phyloP scores from a whole-genome alignment of 1,284 basidiomycete genomes.

The Boletus semigastroideus region DNA sequence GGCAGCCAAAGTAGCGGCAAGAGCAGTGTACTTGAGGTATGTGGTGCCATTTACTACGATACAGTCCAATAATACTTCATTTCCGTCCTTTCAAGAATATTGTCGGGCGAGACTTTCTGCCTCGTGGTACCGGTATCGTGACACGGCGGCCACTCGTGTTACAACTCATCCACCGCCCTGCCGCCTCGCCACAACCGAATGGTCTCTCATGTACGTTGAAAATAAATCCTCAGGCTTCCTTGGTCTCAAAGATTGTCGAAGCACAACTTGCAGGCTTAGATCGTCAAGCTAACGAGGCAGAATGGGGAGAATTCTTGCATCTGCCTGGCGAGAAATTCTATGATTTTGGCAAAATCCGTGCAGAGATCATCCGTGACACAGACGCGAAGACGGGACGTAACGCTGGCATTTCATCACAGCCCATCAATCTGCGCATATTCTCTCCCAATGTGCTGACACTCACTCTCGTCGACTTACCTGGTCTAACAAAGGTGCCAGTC shows the following conservation, averaged over 20 bases:
- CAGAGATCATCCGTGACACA: constrained; percentile 95
- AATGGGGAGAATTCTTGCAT: constrained; percentile 99
- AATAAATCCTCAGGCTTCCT: constrained; percentile 2
- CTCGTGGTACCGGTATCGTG: constrained; percentile 97
- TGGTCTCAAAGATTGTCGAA: constrained; percentile 22
- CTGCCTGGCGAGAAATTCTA: constrained; percentile 96
- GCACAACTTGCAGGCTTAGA: constrained; percentile 52
- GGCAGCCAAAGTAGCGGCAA: constrained; percentile 87
- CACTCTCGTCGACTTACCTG: constrained; percentile 95
- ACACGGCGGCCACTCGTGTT: constrained; percentile 93
- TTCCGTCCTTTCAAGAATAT: constrained; percentile 68
- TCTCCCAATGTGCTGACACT: constrained; percentile 96
- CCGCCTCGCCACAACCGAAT: constrained; percentile 48
- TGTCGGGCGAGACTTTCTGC: constrained; percentile 95
- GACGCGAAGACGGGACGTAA: constrained; percentile 98
- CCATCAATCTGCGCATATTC: constrained; percentile 96
- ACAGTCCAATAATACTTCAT: not conserved
- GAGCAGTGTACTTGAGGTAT: constrained; percentile 83
- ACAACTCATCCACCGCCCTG: constrained; percentile 89
- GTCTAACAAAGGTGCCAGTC: constrained; percentile 94
- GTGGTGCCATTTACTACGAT: constrained; percentile 18
- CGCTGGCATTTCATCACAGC: constrained; percentile 92
- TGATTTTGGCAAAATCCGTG: constrained; percentile 96
- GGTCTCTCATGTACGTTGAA: constrained; percentile 39
- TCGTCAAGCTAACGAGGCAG: constrained; percentile 81